Conservation (phyloP, 2,329 filamentous ascomycete genomes). For the Chaetoscypha palmicola region DNA sequence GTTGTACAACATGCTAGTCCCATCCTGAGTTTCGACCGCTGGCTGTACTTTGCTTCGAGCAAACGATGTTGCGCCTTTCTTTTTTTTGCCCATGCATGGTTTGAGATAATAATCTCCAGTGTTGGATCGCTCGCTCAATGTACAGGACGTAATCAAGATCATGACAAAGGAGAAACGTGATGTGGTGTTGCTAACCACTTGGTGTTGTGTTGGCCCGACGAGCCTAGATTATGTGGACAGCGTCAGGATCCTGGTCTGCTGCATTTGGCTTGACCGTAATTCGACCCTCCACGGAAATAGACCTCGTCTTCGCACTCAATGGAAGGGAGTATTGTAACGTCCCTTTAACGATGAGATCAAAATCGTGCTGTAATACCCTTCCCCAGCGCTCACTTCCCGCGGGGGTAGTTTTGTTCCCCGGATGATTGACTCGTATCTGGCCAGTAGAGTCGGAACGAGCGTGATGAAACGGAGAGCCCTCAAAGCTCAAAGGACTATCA, state of each 20-base stretch:
- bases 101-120: background rate
- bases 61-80: background rate
- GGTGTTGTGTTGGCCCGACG: slow-evolving; percentile 5
- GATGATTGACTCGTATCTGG: slow-evolving; percentile 72
- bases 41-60: too few species aligned
- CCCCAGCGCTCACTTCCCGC: slow-evolving; percentile 86
- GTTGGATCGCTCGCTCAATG: slow-evolving; percentile 18
- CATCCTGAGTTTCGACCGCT: too few species aligned
- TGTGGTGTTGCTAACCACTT: slow-evolving; percentile 12
- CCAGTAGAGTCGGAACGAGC: slow-evolving; percentile 66
- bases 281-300: slow-evolving; percentile 52
- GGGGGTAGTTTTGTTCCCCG: slow-evolving; percentile 79
- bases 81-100: background rate
- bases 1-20: too few species aligned
- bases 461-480: slow-evolving; percentile 79
- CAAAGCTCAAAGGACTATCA: slow-evolving; percentile 81
- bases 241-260: slow-evolving; percentile 27
- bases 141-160: slow-evolving; percentile 18
- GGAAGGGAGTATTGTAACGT: slow-evolving; percentile 75
- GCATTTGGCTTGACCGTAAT: slow-evolving; percentile 53
- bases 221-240: slow-evolving; percentile 21
- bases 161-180: slow-evolving; percentile 19
- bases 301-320: slow-evolving; percentile 52
- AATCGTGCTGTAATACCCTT: slow-evolving; percentile 80
- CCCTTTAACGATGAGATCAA: slow-evolving; percentile 86